These are phyloP conservation scores for Ormosia emarginata DNA, from an alignment of 306 rosid genomes.

Conservation along the genomic window DNA sequence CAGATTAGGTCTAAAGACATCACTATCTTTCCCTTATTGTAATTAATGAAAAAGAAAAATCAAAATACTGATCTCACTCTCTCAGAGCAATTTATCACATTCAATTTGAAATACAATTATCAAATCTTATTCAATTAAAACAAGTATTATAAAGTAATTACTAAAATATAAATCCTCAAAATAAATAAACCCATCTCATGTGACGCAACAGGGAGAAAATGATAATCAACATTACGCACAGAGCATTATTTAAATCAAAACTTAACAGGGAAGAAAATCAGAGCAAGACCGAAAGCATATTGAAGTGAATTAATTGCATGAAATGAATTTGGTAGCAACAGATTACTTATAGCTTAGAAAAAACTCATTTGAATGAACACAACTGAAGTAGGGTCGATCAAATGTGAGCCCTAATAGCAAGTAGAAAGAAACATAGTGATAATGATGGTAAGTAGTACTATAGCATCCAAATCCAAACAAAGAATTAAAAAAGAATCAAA, in stretches of 20 bases:
- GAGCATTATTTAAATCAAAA: background rate
- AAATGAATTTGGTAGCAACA: no score
- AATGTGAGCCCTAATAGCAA: background rate
- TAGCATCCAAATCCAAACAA: conserved; percentile 16
- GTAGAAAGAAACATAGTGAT: background rate
- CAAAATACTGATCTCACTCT: no score
- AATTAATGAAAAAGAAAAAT: no score
- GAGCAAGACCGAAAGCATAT: background rate
- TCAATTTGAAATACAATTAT: background rate
- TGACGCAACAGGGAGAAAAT: background rate
- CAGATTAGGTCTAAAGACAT: background rate
- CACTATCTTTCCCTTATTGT: no score
- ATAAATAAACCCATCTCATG: background rate
- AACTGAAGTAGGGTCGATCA: no score
- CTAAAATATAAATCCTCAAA: background rate
- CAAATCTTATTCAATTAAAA: background rate
- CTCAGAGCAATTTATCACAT: background rate
- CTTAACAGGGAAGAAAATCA: background rate
- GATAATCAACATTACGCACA: background rate
- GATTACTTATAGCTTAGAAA: no score
- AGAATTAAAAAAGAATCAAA: conserved; percentile 14
- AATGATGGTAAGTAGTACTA: background rate
- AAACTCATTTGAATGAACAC: no score
- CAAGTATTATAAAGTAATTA: background rate
- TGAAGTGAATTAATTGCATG: no score